Evolutionary conservation across 139 green algal genomes (phyloP).

Genomic region (Picochlorum sp.): DNA sequence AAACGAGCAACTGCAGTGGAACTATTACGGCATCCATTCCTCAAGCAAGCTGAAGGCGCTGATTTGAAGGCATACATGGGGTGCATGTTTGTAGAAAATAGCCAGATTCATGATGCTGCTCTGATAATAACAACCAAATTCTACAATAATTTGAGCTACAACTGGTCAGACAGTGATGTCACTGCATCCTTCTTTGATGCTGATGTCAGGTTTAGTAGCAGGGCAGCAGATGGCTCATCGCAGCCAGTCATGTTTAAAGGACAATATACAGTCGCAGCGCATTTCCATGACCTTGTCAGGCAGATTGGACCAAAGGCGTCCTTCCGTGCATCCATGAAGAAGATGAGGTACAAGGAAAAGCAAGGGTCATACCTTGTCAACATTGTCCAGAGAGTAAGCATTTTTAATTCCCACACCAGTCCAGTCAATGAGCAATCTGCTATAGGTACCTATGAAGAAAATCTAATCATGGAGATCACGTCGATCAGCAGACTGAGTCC

Average conservation of each 20-base stretch:
- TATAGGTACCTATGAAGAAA: constrained; percentile 7
- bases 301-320: neutral
- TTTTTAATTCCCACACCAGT: no score
- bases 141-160: constrained; percentile 30
- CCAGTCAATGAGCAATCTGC: constrained; percentile 40
- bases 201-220: constrained; percentile 7
- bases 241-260: constrained; percentile 11
- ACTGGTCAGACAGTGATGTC: constrained; percentile 11
- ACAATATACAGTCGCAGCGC: constrained; percentile 26
- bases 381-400: neutral
- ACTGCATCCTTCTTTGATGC: constrained; percentile 26
- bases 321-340: neutral
- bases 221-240: neutral
- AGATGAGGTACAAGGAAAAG: neutral
- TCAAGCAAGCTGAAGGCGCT: constrained; percentile 7
- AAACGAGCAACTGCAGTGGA: constrained; percentile 49
- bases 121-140: constrained; percentile 7
- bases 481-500: constrained; percentile 1
- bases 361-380: neutral
- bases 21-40: constrained; percentile 68
- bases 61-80: constrained; percentile 32
- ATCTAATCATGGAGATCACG: constrained; percentile 2
- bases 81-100: constrained; percentile 17
- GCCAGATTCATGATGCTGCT: constrained; percentile 19
- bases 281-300: constrained; percentile 20